Base-by-base conservation (phyloP, 2,329 filamentous ascomycete species). In the Neodidymelliopsis sp. region DNA sequence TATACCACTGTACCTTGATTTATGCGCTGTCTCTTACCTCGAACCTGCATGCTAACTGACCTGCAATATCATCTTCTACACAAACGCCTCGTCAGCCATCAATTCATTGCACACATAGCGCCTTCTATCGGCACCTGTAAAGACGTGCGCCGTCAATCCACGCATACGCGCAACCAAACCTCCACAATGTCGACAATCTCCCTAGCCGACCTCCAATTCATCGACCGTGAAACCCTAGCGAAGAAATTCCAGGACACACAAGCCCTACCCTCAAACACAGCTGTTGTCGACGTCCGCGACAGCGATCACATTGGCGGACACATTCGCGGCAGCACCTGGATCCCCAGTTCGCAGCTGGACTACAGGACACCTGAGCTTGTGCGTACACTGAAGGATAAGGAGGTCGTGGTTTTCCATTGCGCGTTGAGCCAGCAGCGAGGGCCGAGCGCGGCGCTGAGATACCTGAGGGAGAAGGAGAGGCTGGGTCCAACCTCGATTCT, bases 341-440 rank as follows among this genome's bases (percentile, higher is more conserved):
- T 90, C 10, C 91, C 94, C 0, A 88, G 84, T 39, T 76, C 75
- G 34, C 83, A 84, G 13, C 82, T 97, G 37, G 90, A 96, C 63
- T 83, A 84, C 68, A 84, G 82, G 59, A 84, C 94, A 72, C 89
- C 92, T 0, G 90, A 91, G 56, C 84, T 99, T n/a, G 80, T 96
- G 10, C 85, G 90, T 47, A 85, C 82, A 31, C 82, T 97, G 36
- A 78, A 84, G 57, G 85, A 87, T 67, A 91, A 91, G 72, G 84
- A 94, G 46, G 87, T 82, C 9, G 91, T 99, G 11, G 84, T 99
- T 1, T 99, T 99, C 73, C 94, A 99, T 76, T 99, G 94, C 74
- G 89, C 90, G 13, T 78, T 97, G 45, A 93, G 88, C 60, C 94
- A 97, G 77, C 89, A 96, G 75, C 82, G 94, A 1, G 94, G 94